These are phyloP conservation scores for Solanum ossicruentum DNA, from an alignment of 257 asterid genomes.

Conservation along the genomic window DNA sequence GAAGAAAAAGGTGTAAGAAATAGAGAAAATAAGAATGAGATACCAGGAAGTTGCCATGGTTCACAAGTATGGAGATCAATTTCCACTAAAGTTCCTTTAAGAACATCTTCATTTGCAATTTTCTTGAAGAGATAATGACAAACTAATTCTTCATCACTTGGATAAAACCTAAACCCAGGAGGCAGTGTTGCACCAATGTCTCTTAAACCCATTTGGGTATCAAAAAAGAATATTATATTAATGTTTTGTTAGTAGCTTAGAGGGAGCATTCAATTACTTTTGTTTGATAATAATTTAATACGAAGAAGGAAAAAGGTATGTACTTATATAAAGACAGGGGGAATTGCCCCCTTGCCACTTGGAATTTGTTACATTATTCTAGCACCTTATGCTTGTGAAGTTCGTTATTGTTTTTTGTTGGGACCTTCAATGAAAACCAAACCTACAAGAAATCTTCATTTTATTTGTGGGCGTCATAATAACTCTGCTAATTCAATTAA, in stretches of 20 bases:
- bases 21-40: background rate
- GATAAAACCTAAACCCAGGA: constrained; percentile 77
- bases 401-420: constrained; percentile 31
- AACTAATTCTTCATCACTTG: constrained; percentile 80
- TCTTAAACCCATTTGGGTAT: constrained; percentile 42
- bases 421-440: constrained; percentile 15
- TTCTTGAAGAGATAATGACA: constrained; percentile 79
- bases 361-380: constrained; percentile 26
- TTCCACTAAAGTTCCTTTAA: constrained; percentile 54
- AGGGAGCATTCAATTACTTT: background rate
- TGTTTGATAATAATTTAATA: background rate
- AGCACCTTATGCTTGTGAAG: constrained; percentile 37
- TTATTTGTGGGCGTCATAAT: background rate
- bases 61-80: constrained; percentile 83
- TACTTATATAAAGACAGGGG: constrained; percentile 9
- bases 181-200: constrained; percentile 78
- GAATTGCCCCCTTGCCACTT: constrained; percentile 18
- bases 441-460: constrained; percentile 23
- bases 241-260: background rate
- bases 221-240: background rate
- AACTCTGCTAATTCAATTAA: background rate
- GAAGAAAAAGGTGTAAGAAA: background rate
- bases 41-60: constrained; percentile 99
- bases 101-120: constrained; percentile 34
- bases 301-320: constrained; percentile 7